phyloP scores from a whole-genome alignment of 768 basidiomycete species.

The Leccinum uliginosum region DNA sequence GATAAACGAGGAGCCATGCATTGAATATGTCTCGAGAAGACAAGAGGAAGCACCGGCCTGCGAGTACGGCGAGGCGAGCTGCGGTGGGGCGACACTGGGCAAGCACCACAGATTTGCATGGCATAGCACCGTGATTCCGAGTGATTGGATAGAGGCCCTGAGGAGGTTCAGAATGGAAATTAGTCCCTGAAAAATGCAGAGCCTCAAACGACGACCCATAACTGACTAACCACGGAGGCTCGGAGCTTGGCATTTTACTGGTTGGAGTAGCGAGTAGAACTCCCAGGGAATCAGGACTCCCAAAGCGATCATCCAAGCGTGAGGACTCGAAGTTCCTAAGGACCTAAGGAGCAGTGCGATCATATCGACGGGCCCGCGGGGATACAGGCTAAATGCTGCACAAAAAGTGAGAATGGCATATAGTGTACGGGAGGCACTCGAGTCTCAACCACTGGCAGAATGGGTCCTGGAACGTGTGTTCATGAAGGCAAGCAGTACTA shows the following conservation, averaged over 20 bases:
- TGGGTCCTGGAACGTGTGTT: background rate
- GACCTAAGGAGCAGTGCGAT: background rate
- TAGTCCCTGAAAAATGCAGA: constrained; percentile 3
- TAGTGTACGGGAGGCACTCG: background rate
- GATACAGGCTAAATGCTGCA: background rate
- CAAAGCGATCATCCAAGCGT: background rate
- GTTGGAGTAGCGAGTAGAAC: background rate
- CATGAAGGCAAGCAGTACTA: background rate
- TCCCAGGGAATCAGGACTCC: too few relatives aligned
- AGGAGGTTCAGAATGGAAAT: constrained; percentile 18
- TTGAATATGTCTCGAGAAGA: constrained; percentile 12
- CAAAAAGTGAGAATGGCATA: background rate
- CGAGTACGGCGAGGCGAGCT: constrained; percentile 18
- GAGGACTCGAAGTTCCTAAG: background rate
- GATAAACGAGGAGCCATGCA: background rate
- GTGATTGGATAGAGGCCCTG: background rate
- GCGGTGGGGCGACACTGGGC: constrained; percentile 6
- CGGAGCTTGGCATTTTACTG: background rate
- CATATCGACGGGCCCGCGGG: background rate
- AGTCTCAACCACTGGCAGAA: background rate
- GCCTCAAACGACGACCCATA: background rate
- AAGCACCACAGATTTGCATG: constrained; percentile 2
- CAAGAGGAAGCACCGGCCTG: background rate
- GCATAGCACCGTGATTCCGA: constrained; percentile 14
- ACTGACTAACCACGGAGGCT: constrained; percentile 1